Evolutionary conservation across 2,329 filamentous ascomycete species (phyloP), one percentile per base, ranked within the genome.

Genomic region (Fusarium sp.): DNA sequence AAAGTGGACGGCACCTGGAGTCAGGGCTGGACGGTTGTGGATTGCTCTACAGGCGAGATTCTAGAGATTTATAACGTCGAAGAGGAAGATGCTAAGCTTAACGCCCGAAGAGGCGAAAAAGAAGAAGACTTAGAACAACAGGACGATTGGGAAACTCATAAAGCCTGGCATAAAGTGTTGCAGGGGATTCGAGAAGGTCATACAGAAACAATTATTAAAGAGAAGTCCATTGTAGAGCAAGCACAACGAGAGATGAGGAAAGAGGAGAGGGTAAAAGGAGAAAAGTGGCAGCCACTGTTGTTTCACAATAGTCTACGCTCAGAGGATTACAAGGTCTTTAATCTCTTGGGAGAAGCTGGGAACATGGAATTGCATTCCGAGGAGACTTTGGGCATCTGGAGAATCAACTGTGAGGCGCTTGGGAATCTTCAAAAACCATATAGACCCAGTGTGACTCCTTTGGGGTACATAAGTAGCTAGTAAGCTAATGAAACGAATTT

Each of bases 151-250:
- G 94, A 97, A 81, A 92, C 91, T 13, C 87, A 93, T 11, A 87
- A 89, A 46, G 94, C 94, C 2, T 97, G 94, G 94, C 83, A 84
- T 38, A 91, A 90, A 66, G 94, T 97, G 13, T 90, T 92, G 1
- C 83, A 85, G 14, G 92, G 89, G 28, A 92, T 97, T 69, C 80
- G 83, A 22, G 85, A 83, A 65, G 91, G 92, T 50, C 90, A 97
- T 76, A 91, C 95, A 87, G 89, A 93, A 62, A 82, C 84, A 11
- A 92, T 91, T 0, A 87, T 88, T 1, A 79, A 80, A 2, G 91
- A 94, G 76, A 97, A 97, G 83, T 87, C 86, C 13, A 89, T 90
- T 77, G 92, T 97, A 63, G 94, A 97, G 80, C 91, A 94, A 74
- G 88, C 89, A 38, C 94, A 97, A 82, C 87, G 94, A 26, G 88